Evolutionary conservation across 2,329 filamentous ascomycete species (phyloP).

Genomic region (Dissoconium aciculare): DNA sequence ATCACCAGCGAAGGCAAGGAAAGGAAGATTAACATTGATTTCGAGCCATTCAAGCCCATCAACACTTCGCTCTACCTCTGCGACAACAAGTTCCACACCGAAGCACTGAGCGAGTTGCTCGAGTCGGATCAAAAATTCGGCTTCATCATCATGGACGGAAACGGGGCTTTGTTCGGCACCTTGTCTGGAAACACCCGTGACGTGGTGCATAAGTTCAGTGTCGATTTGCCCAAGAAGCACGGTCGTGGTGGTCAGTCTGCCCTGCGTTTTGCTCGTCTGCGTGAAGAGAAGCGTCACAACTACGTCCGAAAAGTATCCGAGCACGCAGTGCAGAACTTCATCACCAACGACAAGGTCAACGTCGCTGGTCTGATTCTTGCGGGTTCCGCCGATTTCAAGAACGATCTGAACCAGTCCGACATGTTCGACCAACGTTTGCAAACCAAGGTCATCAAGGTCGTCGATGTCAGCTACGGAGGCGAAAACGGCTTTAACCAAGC

Average conservation of each 20-base stretch:
- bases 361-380: conserved; percentile 89
- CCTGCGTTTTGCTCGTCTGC: conserved; percentile 95
- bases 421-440: conserved; percentile 88
- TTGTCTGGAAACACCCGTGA: conserved; percentile 95
- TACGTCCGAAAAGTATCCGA: conserved; percentile 98
- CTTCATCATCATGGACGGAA: conserved; percentile 99
- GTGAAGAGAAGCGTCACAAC: conserved; percentile 99
- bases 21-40: conserved; percentile 99
- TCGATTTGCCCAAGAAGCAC: conserved; percentile 99
- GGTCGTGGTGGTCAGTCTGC: conserved; percentile 99
- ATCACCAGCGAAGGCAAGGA: conserved; percentile 97
- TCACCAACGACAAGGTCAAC: conserved; percentile 96
- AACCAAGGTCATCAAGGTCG: conserved; percentile 96
- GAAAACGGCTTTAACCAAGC: conserved; percentile 99
- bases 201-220: conserved; percentile 92
- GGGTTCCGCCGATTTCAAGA: conserved; percentile 98
- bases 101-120: conserved; percentile 88
- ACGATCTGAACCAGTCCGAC: conserved; percentile 93
- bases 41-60: conserved; percentile 99
- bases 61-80: conserved; percentile 98
- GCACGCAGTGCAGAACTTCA: conserved; percentile 95
- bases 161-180: conserved; percentile 92
- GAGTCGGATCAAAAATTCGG: conserved; percentile 99
- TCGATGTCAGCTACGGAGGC: conserved; percentile 95
- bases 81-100: conserved; percentile 99